These are phyloP conservation scores for Crithidia mellificae DNA, from an alignment of 208 protist species.

Conservation along the genomic window DNA sequence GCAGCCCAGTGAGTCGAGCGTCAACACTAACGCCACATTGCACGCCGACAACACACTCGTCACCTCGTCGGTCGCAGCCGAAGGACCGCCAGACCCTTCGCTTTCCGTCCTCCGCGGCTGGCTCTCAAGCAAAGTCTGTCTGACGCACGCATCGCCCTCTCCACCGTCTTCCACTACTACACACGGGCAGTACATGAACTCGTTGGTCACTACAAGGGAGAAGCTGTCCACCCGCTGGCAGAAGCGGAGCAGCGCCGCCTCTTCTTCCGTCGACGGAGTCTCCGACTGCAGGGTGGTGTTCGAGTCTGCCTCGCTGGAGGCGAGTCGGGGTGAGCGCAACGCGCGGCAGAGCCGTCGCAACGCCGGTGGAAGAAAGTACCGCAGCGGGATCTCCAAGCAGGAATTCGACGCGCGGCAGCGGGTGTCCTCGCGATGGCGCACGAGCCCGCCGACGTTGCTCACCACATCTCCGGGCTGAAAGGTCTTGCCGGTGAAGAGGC, in stretches of 20 bases:
- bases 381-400: conserved; percentile 70
- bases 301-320: too few species aligned
- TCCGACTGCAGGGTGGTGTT: too few species aligned
- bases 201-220: conserved; percentile 81
- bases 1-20: conserved; percentile 70
- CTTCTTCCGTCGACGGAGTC: too few species aligned
- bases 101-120: not conserved
- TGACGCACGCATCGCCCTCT: conserved; percentile 5
- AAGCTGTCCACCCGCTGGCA: conserved; percentile 44
- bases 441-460: conserved; percentile 68
- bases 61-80: conserved; percentile 5
- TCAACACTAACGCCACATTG: conserved; percentile 74
- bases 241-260: conserved; percentile 30
- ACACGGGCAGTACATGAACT: conserved; percentile 89
- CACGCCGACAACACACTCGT: conserved; percentile 43
- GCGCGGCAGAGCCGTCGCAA: conserved; percentile 24
- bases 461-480: conserved; percentile 79
- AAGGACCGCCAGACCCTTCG: not conserved
- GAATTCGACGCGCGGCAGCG: conserved; percentile 64
- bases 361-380: conserved; percentile 49
- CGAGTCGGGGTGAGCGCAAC: too few species aligned
- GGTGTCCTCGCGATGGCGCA: conserved; percentile 35
- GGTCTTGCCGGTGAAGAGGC: conserved; percentile 70
- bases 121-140: not conserved
- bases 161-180: conserved; percentile 30